Base-by-base conservation (phyloP, 441 rosid genomes). In the Arabidopsis hybrid region DNA sequence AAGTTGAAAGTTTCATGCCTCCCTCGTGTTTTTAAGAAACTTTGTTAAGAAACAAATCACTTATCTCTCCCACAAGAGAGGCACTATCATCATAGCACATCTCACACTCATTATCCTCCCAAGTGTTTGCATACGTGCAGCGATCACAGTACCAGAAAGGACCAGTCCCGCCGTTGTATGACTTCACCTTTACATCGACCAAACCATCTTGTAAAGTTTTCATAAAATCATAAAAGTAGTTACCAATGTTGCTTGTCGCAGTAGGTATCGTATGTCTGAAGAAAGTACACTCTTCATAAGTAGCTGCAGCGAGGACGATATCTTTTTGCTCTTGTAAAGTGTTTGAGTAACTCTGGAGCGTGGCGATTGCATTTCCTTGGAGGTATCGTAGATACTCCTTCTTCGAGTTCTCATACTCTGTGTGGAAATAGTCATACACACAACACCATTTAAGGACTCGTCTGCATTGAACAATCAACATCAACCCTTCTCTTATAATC, bases 401-500 rank as follows among this genome's bases (percentile, higher is more conserved):
- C 67, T 76, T 70, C 3, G 71, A 64, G 14, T 3, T 52, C 42
- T 76, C 76, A 17, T 49, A 18, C 32, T 40, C 62, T 2, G 55
- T 11, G 74, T 36, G 31, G 43, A 71, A 14, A 65, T 40, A 12
- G 10, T 58, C 80, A 3, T 71, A 76, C 52, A 59, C 80, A 21
- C 65, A 76, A 3, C 32, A 58, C 80, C 76, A 71, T 16, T 76
- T 76, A 6, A 76, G 72, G 4, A 76, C 52, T 36, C 47, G 67
- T 34, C 63, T 77, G n/a, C 72, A 77, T 35, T 77, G 80, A 26
- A 71, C 60, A 32, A 71, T 35, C 38, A 77, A 57, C 67, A 68
- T 61, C 63, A 53, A n/a, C 5, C 69, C 70, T 61, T 68, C 51
- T 55, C 59, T 67, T 6, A 61, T 4, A 18, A 1, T 6, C 53